Percentiles rank a stretch among this genome's conserved stretches.
These are phyloP conservation scores for Blastobotrys ciferrii DNA, from an alignment of 1,139 yeast genomes.

Conservation along the genomic window DNA sequence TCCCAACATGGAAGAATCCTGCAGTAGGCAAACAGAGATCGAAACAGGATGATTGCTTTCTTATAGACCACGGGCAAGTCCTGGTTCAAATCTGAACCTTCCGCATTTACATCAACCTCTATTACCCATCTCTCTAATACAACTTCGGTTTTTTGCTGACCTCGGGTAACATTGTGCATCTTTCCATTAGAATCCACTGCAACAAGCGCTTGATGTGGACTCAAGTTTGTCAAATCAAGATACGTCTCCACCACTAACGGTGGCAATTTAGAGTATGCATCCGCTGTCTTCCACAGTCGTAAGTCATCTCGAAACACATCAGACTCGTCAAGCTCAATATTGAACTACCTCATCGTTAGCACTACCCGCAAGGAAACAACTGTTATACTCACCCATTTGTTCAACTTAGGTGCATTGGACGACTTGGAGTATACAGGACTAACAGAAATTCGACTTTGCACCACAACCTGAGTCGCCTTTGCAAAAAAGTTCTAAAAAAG, in stretches of 20 bases:
- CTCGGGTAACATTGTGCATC: conserved; percentile 45
- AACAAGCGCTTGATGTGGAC: conserved; percentile 60
- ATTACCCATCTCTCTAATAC: conserved; percentile 92
- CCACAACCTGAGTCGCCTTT: conserved; percentile 64
- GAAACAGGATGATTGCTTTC: conserved; percentile 67
- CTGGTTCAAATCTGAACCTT: conserved; percentile 46
- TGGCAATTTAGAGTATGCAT: conserved; percentile 44
- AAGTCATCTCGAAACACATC: conserved; percentile 56
- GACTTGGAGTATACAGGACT: conserved; percentile 24
- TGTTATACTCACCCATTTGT: conserved; percentile 35
- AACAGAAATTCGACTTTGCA: conserved; percentile 40
- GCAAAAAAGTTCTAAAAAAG: conserved; percentile 62
- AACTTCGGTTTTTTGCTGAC: conserved; percentile 62
- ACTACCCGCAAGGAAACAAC: neutral
- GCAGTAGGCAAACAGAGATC: conserved; percentile 67
- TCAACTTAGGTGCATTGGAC: conserved; percentile 29
- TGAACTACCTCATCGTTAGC: conserved; percentile 50
- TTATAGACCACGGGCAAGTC: conserved; percentile 73
- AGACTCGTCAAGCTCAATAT: conserved; percentile 52
- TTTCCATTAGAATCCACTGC: conserved; percentile 51
- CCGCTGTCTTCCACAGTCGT: conserved; percentile 53
- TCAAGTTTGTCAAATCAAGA: conserved; percentile 64
- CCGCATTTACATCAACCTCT: conserved; percentile 64
- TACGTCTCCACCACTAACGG: conserved; percentile 85
- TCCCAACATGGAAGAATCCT: conserved; percentile 72